Conservation (phyloP, 176 grass and related monocot genomes). For the Poa pratensis region DNA sequence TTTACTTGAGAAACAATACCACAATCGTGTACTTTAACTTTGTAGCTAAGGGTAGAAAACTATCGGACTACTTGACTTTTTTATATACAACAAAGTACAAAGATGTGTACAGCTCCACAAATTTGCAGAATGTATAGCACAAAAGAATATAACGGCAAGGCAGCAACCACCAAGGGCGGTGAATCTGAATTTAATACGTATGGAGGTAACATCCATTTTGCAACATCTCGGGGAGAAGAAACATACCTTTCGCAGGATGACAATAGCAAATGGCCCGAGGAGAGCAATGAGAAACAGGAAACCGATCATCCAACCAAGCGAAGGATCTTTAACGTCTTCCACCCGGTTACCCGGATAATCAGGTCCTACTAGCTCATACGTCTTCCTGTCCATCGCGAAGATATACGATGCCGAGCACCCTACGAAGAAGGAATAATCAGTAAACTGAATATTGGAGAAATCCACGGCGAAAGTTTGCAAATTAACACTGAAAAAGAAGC, state of each 20-base stretch:
- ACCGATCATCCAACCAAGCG: slow-evolving; percentile 54
- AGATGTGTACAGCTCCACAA: neutral
- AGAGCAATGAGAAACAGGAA: slow-evolving; percentile 51
- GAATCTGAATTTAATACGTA: neutral
- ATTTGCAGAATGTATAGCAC: neutral
- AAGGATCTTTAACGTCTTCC: slow-evolving; percentile 48
- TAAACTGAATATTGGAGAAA: neutral
- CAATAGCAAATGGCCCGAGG: slow-evolving; percentile 54
- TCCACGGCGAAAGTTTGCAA: neutral
- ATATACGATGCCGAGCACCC: slow-evolving; percentile 50
- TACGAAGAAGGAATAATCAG: neutral
- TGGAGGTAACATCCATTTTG: neutral
- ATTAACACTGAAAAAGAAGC: neutral
- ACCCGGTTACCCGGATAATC: slow-evolving; percentile 50
- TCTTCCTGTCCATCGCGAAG: slow-evolving; percentile 51
- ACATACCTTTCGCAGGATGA: slow-evolving; percentile 49
- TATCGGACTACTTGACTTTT: neutral
- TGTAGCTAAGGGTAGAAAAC: neutral
- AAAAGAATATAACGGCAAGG: neutral
- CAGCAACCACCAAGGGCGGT: neutral
- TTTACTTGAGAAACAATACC: slow-evolving; percentile 17
- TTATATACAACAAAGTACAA: no score
- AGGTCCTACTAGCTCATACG: slow-evolving; percentile 48
- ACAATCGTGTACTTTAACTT: neutral
- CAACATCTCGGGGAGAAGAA: neutral